These are phyloP conservation scores for Fusarium duplospermum DNA, from an alignment of 2,329 filamentous ascomycete genomes.

Conservation along the genomic window DNA sequence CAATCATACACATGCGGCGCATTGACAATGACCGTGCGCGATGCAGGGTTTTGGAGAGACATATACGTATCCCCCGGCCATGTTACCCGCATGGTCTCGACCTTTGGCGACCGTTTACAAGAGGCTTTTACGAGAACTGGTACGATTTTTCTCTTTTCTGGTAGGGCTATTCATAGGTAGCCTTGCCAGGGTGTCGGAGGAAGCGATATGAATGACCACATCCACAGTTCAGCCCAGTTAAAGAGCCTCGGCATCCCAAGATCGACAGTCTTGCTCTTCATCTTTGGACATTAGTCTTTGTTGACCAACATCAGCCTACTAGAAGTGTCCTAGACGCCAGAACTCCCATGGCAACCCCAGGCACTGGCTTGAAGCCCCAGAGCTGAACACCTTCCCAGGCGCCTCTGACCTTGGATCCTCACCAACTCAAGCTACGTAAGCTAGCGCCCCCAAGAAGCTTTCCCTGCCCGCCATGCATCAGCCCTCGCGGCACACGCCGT, in stretches of 20 bases:
- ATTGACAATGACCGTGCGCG: not conserved
- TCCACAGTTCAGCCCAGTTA: not conserved
- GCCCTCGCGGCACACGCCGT: not conserved
- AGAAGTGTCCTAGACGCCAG: not conserved
- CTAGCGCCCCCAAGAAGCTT: not conserved
- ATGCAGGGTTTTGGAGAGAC: not conserved
- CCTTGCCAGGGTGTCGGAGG: not conserved
- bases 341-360: not conserved
- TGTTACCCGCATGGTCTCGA: not conserved
- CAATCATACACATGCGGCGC: not conserved
- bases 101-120: not conserved
- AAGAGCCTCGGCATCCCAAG: not conserved
- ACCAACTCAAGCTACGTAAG: not conserved
- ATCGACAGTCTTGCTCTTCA: not conserved
- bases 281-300: not conserved
- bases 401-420: not conserved
- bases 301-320: not conserved
- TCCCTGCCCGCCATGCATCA: not conserved
- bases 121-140: not conserved
- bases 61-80: not conserved
- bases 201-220: not conserved
- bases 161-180: not conserved
- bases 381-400: too few relatives aligned
- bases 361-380: not conserved
- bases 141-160: not conserved